Percentiles rank a stretch among this genome's conserved stretches.
phyloP scores from a whole-genome alignment of 352 stramenopile species.

The Phytophthora citrophthora region DNA sequence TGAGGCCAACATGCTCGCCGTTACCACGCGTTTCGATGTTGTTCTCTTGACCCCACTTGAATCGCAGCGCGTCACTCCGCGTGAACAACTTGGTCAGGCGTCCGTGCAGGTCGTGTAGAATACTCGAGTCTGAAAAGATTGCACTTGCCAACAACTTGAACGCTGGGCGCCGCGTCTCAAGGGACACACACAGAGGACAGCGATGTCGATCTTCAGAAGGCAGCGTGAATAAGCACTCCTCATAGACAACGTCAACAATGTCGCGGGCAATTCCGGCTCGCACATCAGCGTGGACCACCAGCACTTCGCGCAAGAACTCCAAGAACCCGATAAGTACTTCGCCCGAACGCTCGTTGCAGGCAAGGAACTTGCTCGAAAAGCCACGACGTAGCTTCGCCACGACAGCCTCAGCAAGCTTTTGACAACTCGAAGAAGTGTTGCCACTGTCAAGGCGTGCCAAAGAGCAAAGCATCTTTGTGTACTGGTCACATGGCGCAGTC shows the following conservation, averaged over 20 bases:
- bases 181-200: constrained; percentile 75
- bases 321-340: constrained; percentile 80
- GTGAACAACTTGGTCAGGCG: constrained; percentile 72
- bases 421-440: constrained; percentile 51
- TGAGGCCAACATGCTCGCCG: constrained; percentile 92
- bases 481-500: constrained; percentile 69
- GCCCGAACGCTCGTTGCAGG: constrained; percentile 67
- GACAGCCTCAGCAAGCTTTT: constrained; percentile 56
- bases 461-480: constrained; percentile 72
- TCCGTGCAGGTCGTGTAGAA: constrained; percentile 65
- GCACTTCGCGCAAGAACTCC: constrained; percentile 78
- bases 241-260: constrained; percentile 84
- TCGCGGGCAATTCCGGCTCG: constrained; percentile 59
- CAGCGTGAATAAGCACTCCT: constrained; percentile 85
- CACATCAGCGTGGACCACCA: constrained; percentile 60
- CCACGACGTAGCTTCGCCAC: constrained; percentile 67
- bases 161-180: constrained; percentile 78
- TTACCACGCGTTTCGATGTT: constrained; percentile 83
- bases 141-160: constrained; percentile 85
- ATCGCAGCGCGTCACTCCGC: constrained; percentile 58
- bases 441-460: constrained; percentile 66
- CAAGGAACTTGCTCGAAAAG: constrained; percentile 84
- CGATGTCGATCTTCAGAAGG: constrained; percentile 67
- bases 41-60: constrained; percentile 86
- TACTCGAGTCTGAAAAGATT: constrained; percentile 69